Base-by-base conservation (phyloP, 768 basidiomycete genomes). In the Boletus reticulatus region DNA sequence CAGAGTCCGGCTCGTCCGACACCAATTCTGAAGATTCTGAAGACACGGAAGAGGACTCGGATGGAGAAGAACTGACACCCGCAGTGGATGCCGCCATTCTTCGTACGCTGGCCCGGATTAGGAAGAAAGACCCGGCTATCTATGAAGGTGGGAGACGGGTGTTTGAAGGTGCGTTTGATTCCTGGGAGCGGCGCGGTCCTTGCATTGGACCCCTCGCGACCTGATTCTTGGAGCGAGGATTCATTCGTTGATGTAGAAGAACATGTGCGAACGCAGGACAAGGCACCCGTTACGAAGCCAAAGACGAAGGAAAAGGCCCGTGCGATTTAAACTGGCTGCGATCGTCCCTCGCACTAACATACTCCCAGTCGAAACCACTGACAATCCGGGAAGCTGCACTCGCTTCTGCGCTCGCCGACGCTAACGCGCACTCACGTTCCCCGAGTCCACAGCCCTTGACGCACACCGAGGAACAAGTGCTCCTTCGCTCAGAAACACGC, bases 61-160 rank as follows among this genome's bases (percentile, higher is more conserved):
- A 96, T 54, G 97, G 94, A 14, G 92, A 93, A 62, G 92, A 98
- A 68, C 82, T 98, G 48, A 98, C 95, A 0, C 94, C 94, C 5
- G 87, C 87, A 0, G 84, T 98, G 48, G 96, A 98, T 64, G 97
- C 86, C 43, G 97, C 97, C 19, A 97, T 98, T 63, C 79, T 98
- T 39, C 79, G 93, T 46, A 98, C 94, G 1, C 78, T 99, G 10
- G 91, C 88, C 0, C 81, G 87, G 62, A 97, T 98, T 52, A 83
- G 84, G 68, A 79, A 80, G 51, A 88, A 82, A 62, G 92, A 95
- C 67, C 93, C 94, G 0, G 80, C 76, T 0, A 96, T 99, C 31
- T 98, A 99, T 64, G 79, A 91, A 56, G 68, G 74, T 0, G 79
- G 75, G 14, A 85, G 83, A 57, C 75, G 81, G 57, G 84, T 98